Conservation (phyloP, 2,329 filamentous ascomycete genomes). For the Trichophaea hybrida region DNA sequence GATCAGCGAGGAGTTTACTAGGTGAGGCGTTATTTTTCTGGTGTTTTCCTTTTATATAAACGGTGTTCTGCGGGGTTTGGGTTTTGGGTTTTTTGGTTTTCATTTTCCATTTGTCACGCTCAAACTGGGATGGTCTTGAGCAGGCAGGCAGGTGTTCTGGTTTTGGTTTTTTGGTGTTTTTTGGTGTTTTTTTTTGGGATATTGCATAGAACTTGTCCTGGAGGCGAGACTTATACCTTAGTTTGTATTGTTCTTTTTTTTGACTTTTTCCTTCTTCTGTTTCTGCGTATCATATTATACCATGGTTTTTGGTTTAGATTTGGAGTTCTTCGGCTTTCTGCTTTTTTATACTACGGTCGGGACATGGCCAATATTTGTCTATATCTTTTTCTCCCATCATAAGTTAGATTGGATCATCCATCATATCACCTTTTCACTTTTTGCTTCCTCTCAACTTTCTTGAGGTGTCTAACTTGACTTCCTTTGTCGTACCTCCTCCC, state of each 20-base stretch:
- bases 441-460: too few relatives aligned
- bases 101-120: constrained; percentile 5
- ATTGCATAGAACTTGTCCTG: background rate
- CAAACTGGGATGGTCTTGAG: background rate
- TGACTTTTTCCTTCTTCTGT: constrained; percentile 5
- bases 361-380: too few relatives aligned
- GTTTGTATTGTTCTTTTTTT: constrained; percentile 2
- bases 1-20: constrained; percentile 18
- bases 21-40: constrained; percentile 10
- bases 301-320: constrained; percentile 1
- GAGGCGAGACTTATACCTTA: constrained; percentile 1
- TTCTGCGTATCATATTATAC: constrained; percentile 1
- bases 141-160: background rate
- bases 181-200: constrained; percentile 4
- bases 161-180: constrained; percentile 6
- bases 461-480: too few relatives aligned
- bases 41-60: background rate
- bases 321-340: background rate
- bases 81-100: background rate
- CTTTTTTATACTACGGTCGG: too few relatives aligned
- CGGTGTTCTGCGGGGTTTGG: background rate
- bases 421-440: too few relatives aligned
- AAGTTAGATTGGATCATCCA: too few relatives aligned
- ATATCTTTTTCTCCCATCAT: too few relatives aligned
- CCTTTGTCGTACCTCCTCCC: too few relatives aligned